Percentiles rank a stretch among this genome's conserved stretches.
phyloP scores from a whole-genome alignment of 345 rosid species.

The Aegle marmelos region DNA sequence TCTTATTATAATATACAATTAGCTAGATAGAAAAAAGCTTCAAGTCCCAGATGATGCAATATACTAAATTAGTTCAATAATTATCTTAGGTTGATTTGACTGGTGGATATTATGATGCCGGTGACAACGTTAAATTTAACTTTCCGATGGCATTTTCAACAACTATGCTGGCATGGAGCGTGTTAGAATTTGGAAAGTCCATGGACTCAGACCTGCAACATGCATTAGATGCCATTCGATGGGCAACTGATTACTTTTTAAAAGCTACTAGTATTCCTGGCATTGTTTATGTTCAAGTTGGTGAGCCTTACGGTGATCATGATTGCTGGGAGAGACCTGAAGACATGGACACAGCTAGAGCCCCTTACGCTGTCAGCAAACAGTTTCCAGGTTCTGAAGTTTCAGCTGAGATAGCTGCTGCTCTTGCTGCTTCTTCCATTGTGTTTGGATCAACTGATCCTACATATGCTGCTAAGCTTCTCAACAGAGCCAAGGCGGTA shows the following conservation, averaged over 20 bases:
- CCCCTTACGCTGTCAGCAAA: conserved; percentile 49
- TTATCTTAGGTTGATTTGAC: conserved; percentile 59
- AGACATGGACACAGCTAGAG: conserved; percentile 89
- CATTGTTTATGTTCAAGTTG: conserved; percentile 49
- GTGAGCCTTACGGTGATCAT: conserved; percentile 61
- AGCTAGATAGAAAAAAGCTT: no score
- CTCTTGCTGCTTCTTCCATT: conserved; percentile 79
- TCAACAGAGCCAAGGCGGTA: conserved; percentile 52
- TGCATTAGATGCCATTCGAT: conserved; percentile 55
- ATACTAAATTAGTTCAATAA: not conserved
- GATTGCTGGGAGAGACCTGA: conserved; percentile 94
- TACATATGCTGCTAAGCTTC: conserved; percentile 47
- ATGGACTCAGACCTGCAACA: conserved; percentile 45
- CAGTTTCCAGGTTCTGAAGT: conserved; percentile 78
- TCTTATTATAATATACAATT: no score
- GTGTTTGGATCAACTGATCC: conserved; percentile 49
- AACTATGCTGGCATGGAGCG: conserved; percentile 80
- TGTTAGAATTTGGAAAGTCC: conserved; percentile 50
- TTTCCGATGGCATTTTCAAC: conserved; percentile 89
- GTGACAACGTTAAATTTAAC: conserved; percentile 85
- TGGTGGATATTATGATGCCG: conserved; percentile 95
- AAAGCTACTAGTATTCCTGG: conserved; percentile 68
- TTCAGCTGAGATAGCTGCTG: conserved; percentile 83
- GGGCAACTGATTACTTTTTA: conserved; percentile 80
- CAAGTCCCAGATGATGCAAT: not conserved